Base-by-base conservation (phyloP, 495 filamentous ascomycete species). In the Trichoderma erinaceum region DNA sequence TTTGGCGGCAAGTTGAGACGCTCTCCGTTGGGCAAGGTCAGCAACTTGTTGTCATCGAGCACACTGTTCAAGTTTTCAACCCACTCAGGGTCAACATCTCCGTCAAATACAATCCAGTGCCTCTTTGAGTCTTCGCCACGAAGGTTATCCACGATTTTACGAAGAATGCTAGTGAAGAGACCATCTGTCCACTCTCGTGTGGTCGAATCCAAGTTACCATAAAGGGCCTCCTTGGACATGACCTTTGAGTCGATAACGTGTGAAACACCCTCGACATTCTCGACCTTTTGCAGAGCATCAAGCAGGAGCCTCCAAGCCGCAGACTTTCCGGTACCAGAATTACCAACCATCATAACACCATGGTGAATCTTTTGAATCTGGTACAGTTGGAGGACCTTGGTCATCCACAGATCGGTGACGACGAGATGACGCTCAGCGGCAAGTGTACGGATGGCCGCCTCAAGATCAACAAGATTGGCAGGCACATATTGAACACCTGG, bases 61-160 rank as follows among this genome's bases (percentile, higher is more conserved):
- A 99, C 95, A 84, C 92, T 96, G 88, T 99, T 99, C 80, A 99
- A 79, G 75, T 99, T 99, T 73, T 99, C 95, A 72, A 99, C 95
- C 95, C 95, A 99, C 73, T 97, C 96, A 5, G 95, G 95, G 77
- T 99, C 95, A 69, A 99, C 95, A 75, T 99, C 95, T 44, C 95
- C 95, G 74, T 99, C 95, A 71, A 99, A 98, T 10, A 99, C 91
- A 72, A 99, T 97, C 95, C 95, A 99, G 78, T 99, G 95, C 68
- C 95, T 86, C 78, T 98, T 99, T 41, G 87, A 85, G 72, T 97
- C 93, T 77, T 99, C 95, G 56, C 95, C 95, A 79, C 95, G 92
- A 68, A 99, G 87, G 73, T 99, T 99, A 76, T 99, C 96, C 56
- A 99, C 93, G 68, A 99, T 97, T 78, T 97, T 99, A 72, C 95